Evolutionary conservation across 2,329 filamentous ascomycete genomes (phyloP).

Genomic region (Fusarium pilosicola): DNA sequence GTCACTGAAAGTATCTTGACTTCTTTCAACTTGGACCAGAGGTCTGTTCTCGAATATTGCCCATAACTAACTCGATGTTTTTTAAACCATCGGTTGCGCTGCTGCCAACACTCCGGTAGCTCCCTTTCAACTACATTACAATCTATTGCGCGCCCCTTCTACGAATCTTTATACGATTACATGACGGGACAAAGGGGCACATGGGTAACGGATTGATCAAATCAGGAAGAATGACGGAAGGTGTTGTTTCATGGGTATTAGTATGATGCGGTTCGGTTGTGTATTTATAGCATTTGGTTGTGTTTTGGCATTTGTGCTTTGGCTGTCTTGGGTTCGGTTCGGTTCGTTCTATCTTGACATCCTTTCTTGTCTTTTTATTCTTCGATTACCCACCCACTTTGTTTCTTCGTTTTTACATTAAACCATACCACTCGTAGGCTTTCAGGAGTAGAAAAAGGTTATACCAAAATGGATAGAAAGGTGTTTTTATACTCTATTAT

Average conservation of each 20-base stretch:
- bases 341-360: neutral
- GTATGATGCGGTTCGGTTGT: constrained; percentile 27
- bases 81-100: neutral
- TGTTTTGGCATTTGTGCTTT: neutral
- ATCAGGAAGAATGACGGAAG: constrained; percentile 23
- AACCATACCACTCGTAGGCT: constrained; percentile 43
- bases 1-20: neutral
- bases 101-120: neutral
- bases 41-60: neutral
- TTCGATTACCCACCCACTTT: constrained; percentile 30
- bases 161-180: constrained; percentile 27
- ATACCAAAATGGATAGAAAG: constrained; percentile 46
- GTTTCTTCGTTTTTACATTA: constrained; percentile 29
- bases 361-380: constrained; percentile 17
- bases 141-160: constrained; percentile 13
- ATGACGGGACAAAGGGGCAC: constrained; percentile 22
- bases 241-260: constrained; percentile 25
- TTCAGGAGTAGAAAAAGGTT: constrained; percentile 44
- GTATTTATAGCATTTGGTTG: constrained; percentile 32
- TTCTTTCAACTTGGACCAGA: neutral
- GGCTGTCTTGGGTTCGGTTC: neutral
- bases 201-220: constrained; percentile 26
- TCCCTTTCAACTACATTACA: constrained; percentile 19
- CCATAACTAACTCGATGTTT: constrained; percentile 4
- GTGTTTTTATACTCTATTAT: constrained; percentile 28